Evolutionary conservation across 768 basidiomycete genomes (phyloP).

Genomic region (Phanerodontia chrysosporium): DNA sequence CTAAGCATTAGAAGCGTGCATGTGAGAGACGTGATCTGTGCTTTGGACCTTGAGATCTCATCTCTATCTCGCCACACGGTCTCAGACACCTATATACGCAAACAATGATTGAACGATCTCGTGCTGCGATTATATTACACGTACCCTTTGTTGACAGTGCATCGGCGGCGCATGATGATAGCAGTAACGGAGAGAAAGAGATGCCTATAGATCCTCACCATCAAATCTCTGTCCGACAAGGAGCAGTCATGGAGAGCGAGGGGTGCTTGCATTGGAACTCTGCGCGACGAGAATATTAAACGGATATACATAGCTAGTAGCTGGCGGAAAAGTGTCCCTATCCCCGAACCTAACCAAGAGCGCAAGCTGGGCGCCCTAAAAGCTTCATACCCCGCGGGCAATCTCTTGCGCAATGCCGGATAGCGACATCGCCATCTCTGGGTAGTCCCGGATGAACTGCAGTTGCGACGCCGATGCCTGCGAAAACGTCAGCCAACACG

Average conservation of each 20-base stretch:
- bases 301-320: slow-evolving; percentile 5
- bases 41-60: too few relatives aligned
- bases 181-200: not conserved
- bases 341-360: not conserved
- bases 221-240: not conserved
- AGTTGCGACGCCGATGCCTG: slow-evolving; percentile 81
- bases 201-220: not conserved
- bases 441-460: slow-evolving; percentile 80
- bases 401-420: slow-evolving; percentile 2
- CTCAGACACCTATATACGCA: too few relatives aligned
- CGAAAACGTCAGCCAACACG: not conserved
- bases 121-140: too few relatives aligned
- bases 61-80: too few relatives aligned
- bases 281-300: not conserved
- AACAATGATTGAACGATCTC: too few relatives aligned
- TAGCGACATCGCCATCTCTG: slow-evolving; percentile 56
- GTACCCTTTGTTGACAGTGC: too few relatives aligned
- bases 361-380: not conserved
- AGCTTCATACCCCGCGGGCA: not conserved
- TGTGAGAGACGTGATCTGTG: too few relatives aligned
- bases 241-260: not conserved
- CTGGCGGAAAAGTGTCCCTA: not conserved
- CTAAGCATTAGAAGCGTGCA: too few relatives aligned
- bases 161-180: too few relatives aligned
- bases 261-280: not conserved